Evolutionary conservation across 2,329 filamentous ascomycete genomes (phyloP).

Genomic region (Diaporthe sp.): DNA sequence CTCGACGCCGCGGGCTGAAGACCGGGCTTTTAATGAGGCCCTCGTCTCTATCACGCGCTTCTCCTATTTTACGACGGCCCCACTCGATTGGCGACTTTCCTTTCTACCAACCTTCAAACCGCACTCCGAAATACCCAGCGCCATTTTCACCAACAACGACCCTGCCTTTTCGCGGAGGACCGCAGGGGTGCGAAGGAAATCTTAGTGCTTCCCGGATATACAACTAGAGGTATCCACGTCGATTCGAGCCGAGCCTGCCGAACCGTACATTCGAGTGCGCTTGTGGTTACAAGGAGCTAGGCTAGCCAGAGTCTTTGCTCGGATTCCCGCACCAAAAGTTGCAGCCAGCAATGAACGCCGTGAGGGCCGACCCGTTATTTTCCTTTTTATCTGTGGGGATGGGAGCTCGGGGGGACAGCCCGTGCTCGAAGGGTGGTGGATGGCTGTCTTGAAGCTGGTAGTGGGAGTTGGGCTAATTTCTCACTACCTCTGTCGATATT

Average conservation of each 20-base stretch:
- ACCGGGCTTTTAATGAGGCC: conserved; percentile 22
- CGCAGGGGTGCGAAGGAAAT: conserved; percentile 19
- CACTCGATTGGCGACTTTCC: conserved; percentile 30
- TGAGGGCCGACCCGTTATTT: conserved; percentile 9
- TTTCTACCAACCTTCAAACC: conserved; percentile 23
- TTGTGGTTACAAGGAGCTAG: conserved; percentile 23
- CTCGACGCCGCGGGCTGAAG: conserved; percentile 20
- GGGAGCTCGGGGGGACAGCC: background rate
- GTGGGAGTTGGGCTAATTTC: conserved; percentile 13
- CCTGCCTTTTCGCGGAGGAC: conserved; percentile 14
- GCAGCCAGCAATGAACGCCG: conserved; percentile 28
- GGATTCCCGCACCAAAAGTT: conserved; percentile 25
- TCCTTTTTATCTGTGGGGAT: conserved; percentile 14
- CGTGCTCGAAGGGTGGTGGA: conserved; percentile 5
- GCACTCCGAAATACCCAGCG: conserved; percentile 33
- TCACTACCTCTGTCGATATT: conserved; percentile 30
- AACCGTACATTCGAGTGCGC: conserved; percentile 26
- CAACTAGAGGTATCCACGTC: conserved; percentile 25
- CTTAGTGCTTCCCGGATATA: conserved; percentile 18
- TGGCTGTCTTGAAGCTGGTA: conserved; percentile 17
- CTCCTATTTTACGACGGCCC: conserved; percentile 32
- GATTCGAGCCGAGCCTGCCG: conserved; percentile 5
- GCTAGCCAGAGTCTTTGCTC: conserved; percentile 14
- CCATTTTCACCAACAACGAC: conserved; percentile 23
- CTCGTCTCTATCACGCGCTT: conserved; percentile 22